Percentiles rank a stretch among this genome's conserved stretches.
phyloP scores from a whole-genome alignment of 441 rosid genomes.

The Adansonia grandidieri region DNA sequence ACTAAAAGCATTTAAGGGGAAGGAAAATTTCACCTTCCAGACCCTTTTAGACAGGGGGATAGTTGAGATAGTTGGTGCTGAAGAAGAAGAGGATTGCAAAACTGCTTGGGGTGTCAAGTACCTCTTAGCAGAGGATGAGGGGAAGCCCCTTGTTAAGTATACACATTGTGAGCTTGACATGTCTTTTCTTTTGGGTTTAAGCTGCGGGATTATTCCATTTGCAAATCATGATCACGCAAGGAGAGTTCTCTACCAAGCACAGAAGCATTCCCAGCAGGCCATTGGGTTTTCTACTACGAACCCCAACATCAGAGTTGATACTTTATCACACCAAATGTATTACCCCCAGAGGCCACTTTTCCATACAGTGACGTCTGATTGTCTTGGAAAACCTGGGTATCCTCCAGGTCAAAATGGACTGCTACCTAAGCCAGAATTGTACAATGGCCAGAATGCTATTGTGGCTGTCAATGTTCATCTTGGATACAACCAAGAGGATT shows the following conservation, averaged over 20 bases:
- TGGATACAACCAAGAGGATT: conserved; percentile 96
- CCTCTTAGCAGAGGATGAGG: conserved; percentile 50
- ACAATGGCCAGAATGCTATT: conserved; percentile 87
- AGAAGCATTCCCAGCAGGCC: conserved; percentile 89
- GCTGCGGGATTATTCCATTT: conserved; percentile 87
- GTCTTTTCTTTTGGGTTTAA: conserved; percentile 80
- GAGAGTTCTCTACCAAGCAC: conserved; percentile 89
- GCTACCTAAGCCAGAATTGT: conserved; percentile 59
- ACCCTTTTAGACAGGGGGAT: conserved; percentile 72
- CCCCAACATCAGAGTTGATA: conserved; percentile 81
- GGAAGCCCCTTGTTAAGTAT: conserved; percentile 45
- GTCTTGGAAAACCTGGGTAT: conserved; percentile 58
- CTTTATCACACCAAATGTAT: conserved; percentile 72
- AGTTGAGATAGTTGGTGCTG: conserved; percentile 74
- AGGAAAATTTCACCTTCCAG: conserved; percentile 46
- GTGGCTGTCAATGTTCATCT: conserved; percentile 94
- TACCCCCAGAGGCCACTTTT: conserved; percentile 94
- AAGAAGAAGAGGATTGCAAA: conserved; percentile 88
- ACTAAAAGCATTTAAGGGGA: conserved; percentile 54
- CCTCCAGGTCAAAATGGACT: conserved; percentile 41
- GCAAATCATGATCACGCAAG: conserved; percentile 92
- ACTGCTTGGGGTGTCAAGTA: conserved; percentile 71
- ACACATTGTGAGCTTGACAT: conserved; percentile 87
- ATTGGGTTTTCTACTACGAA: conserved; percentile 91
- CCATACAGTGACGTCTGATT: conserved; percentile 67